phyloP scores from a whole-genome alignment of 495 filamentous ascomycete genomes.

The Xylaria bambusicola region DNA sequence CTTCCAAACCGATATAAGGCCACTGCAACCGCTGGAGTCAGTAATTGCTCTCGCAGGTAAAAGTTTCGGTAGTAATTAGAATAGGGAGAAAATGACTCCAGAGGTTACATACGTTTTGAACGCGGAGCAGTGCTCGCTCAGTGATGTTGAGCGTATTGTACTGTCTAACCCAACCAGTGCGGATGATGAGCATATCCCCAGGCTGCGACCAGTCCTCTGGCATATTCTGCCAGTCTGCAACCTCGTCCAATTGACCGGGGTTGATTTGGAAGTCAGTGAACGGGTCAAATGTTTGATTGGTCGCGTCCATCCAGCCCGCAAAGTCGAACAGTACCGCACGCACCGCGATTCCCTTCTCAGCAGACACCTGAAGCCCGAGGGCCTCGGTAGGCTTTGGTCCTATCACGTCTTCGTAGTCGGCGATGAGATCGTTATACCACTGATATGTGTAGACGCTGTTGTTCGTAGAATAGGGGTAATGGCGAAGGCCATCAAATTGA shows the following conservation, averaged over 20 bases:
- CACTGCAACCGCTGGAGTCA: too few species aligned
- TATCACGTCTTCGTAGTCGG: constrained; percentile 21
- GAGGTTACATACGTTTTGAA: too few species aligned
- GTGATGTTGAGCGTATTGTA: constrained; percentile 24
- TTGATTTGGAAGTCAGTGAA: constrained; percentile 57
- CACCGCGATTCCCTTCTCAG: constrained; percentile 53
- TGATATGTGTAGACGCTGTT: constrained; percentile 14
- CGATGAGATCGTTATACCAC: constrained; percentile 28
- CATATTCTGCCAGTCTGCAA: constrained; percentile 52
- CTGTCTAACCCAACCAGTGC: constrained; percentile 33
- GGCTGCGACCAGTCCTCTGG: constrained; percentile 24
- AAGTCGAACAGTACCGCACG: constrained; percentile 53
- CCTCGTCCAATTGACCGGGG: constrained; percentile 49
- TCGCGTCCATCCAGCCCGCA: constrained; percentile 36
- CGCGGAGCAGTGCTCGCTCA: constrained; percentile 26
- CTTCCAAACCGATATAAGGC: constrained; percentile 27
- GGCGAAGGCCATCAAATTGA: constrained; percentile 69
- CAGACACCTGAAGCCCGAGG: constrained; percentile 39
- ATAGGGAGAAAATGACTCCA: too few species aligned
- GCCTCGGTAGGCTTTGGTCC: constrained; percentile 20
- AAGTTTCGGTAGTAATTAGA: too few species aligned
- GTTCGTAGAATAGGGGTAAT: constrained; percentile 39
- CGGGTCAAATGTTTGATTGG: constrained; percentile 53
- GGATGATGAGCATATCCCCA: constrained; percentile 36
- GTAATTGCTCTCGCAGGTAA: too few species aligned